phyloP scores from a whole-genome alignment of 2,329 filamentous ascomycete genomes.

The Paecilomyces niveus region DNA sequence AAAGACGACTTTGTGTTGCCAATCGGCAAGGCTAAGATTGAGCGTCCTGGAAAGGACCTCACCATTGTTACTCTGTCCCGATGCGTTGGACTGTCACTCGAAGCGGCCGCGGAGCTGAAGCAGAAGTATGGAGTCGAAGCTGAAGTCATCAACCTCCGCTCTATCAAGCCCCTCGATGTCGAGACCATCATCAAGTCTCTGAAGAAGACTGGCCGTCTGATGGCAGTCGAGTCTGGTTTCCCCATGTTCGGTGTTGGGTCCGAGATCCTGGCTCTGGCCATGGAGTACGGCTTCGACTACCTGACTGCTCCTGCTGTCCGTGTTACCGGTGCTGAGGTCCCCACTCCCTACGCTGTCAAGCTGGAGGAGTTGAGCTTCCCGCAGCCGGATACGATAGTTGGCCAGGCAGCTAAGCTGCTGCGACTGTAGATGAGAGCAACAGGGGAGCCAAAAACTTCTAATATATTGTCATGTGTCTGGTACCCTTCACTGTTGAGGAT shows the following conservation, averaged over 20 bases:
- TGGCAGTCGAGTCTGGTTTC: constrained; percentile 92
- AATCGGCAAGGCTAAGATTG: constrained; percentile 98
- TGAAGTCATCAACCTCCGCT: constrained; percentile 97
- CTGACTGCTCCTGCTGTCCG: constrained; percentile 88
- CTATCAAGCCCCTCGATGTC: constrained; percentile 91
- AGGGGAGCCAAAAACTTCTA: constrained; percentile 4
- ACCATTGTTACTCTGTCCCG: constrained; percentile 93
- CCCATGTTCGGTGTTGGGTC: constrained; percentile 87
- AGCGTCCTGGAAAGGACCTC: constrained; percentile 89
- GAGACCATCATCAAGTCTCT: constrained; percentile 93
- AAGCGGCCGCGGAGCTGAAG: constrained; percentile 85
- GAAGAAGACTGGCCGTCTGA: constrained; percentile 93
- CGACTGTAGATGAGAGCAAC: constrained; percentile 51
- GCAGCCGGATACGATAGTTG: constrained; percentile 76
- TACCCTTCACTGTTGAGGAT: constrained; percentile 20
- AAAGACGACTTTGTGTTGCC: constrained; percentile 95
- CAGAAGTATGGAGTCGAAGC: constrained; percentile 92
- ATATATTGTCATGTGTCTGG: constrained; percentile 26
- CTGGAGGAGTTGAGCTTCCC: constrained; percentile 96
- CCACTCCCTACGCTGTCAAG: constrained; percentile 87
- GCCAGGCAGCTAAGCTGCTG: constrained; percentile 84
- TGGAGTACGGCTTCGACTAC: constrained; percentile 99
- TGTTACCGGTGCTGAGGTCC: constrained; percentile 93
- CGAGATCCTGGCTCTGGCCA: constrained; percentile 87
- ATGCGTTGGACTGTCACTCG: constrained; percentile 85